Conservation (phyloP, 345 rosid genomes). For the Salix koriyanagi region DNA sequence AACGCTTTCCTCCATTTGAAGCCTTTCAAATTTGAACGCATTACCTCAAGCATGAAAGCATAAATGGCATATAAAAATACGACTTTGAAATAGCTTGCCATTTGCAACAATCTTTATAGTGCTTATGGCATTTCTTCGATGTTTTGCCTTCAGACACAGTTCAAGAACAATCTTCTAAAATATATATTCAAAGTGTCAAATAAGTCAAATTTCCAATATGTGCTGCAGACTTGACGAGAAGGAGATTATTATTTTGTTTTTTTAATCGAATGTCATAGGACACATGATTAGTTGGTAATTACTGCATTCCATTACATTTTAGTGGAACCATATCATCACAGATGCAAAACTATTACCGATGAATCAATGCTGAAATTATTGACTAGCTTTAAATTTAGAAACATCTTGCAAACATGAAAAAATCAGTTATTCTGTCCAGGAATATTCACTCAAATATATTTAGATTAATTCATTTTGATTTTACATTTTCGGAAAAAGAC, state of each 20-base stretch:
- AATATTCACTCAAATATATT: background rate
- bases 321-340: background rate
- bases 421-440: background rate
- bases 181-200: background rate
- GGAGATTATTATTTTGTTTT: background rate
- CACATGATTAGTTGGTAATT: background rate
- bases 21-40: background rate
- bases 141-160: background rate
- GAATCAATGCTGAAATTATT: background rate
- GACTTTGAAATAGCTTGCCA: background rate
- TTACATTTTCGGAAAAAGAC: background rate
- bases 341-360: background rate
- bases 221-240: background rate
- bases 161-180: background rate
- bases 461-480: background rate
- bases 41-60: background rate
- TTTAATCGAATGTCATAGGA: background rate
- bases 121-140: background rate
- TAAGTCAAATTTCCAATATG: background rate
- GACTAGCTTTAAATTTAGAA: background rate
- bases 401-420: background rate
- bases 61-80: background rate
- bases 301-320: background rate
- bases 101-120: background rate
- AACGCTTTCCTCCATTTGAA: background rate